Base-by-base conservation (phyloP, 257 asterid genomes). In the Capsicum pubescens region DNA sequence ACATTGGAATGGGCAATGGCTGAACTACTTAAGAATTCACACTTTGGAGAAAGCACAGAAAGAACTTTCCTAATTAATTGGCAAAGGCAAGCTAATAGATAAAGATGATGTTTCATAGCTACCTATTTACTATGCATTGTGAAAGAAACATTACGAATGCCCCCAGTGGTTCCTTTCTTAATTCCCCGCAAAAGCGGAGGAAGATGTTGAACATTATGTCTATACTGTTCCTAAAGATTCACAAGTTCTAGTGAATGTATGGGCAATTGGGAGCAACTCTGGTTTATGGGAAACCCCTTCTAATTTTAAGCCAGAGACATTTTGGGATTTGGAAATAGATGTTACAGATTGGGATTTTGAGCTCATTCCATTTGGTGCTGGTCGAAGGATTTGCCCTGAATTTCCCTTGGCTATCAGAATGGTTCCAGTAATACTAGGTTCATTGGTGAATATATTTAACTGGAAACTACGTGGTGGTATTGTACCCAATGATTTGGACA, bases 311-410 rank as follows among this genome's bases (percentile, higher is more conserved):
- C 89, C 88, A 8, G 89, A 88, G 84, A 83, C 88, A 57, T 88
- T 87, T 26, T 46, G 39, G 74, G 88, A 81, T 14, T 84, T 87
- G 1, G 84, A 87, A 12, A 3, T 87, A 35, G 89, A 89, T 13
- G 32, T 89, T 6, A 55, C 82, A 15, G 91, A 90, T 39, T 76
- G 67, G 48, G 71, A 87, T 83, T 89, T 87, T 21, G 88, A 87
- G 84, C 80, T 89, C 36, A 80, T 87, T 42, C 90, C 90, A 0
- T 89, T 89, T 26, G 91, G 91, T 16, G 88, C 90, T 17, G 90
- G 89, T n/a, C 7, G 88, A 5, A 87, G 90, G 81, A 89, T 87
- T 2, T 89, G 88, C 56, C 90, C 88, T 0, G 86, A 88, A 10
- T 68, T 87, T 79, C 85, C 91, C 5, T 56, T 89, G 66, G 90